phyloP scores from a whole-genome alignment of 148 eudicot species.

The Dianthus caryophyllus region DNA sequence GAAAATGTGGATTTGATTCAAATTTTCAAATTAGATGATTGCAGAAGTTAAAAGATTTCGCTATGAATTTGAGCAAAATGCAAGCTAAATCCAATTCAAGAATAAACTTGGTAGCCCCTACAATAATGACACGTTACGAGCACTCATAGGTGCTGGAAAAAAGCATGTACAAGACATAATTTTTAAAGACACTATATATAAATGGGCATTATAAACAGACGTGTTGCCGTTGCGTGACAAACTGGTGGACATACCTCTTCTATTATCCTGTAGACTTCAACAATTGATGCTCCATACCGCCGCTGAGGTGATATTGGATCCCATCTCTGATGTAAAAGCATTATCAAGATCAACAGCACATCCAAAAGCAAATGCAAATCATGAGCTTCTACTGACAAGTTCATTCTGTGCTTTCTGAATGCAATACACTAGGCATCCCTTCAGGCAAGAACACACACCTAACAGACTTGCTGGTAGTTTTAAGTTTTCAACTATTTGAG shows the following conservation, averaged over 20 bases:
- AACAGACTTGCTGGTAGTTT: background rate
- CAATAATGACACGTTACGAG: background rate
- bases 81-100: too few species aligned
- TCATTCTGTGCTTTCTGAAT: background rate
- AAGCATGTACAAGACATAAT: background rate
- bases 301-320: constrained; percentile 87
- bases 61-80: too few species aligned
- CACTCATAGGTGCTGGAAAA: background rate
- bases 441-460: background rate
- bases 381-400: background rate
- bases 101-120: background rate
- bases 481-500: background rate
- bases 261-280: constrained; percentile 94
- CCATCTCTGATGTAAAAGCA: constrained; percentile 57
- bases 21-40: too few species aligned
- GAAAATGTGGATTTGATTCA: background rate
- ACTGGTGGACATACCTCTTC: constrained; percentile 67
- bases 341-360: constrained; percentile 6
- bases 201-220: background rate
- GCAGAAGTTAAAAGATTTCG: too few species aligned
- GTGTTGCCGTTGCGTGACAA: constrained; percentile 10
- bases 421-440: constrained; percentile 7
- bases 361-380: background rate
- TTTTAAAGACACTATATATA: background rate
- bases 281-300: constrained; percentile 94